Evolutionary conservation across 2,329 filamentous ascomycete genomes (phyloP).

Genomic region (Alternaria brassicicola): DNA sequence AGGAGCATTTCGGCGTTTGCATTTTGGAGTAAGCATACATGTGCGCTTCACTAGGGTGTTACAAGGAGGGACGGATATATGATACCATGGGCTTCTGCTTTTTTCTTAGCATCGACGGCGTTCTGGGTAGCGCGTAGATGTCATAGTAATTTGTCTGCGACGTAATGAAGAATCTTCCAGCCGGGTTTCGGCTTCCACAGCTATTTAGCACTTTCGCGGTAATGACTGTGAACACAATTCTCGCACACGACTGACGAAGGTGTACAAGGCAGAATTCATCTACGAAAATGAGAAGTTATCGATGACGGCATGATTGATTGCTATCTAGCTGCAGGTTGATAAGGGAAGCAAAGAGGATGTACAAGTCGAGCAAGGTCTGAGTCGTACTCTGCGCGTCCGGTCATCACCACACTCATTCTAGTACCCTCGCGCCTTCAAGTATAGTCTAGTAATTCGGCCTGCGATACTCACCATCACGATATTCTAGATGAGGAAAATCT

Average conservation of each 20-base stretch:
- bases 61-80: constrained; percentile 2
- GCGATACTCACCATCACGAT: constrained; percentile 13
- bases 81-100: constrained; percentile 15
- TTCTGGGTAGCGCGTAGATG: constrained; percentile 2
- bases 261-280: not conserved
- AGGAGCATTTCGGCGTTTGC: not conserved
- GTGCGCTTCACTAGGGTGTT: not conserved
- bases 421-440: not conserved
- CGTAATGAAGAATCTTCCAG: not conserved
- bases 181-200: not conserved
- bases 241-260: not conserved
- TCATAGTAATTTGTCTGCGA: not conserved
- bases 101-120: constrained; percentile 1
- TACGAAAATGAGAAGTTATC: not conserved
- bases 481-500: constrained; percentile 8
- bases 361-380: not conserved
- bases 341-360: not conserved
- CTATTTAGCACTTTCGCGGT: not conserved
- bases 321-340: not conserved
- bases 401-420: not conserved
- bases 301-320: not conserved
- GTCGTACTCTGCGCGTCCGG: not conserved
- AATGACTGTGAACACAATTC: not conserved
- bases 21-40: not conserved
- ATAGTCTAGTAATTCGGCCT: constrained; percentile 15